These are phyloP conservation scores for Gossypium davidsonii DNA, from an alignment of 441 rosid genomes.

Conservation along the genomic window DNA sequence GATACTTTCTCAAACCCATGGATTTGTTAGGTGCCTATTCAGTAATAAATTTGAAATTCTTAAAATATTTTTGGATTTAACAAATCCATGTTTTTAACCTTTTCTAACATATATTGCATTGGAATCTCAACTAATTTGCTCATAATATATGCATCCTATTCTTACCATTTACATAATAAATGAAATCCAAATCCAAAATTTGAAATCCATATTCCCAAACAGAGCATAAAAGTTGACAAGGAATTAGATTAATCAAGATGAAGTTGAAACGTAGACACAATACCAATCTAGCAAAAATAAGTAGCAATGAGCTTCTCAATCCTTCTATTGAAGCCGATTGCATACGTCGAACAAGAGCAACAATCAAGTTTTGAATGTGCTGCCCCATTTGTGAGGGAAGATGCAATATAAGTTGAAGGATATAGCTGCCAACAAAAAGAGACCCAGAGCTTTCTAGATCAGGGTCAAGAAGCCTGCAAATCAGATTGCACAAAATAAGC, in stretches of 20 bases:
- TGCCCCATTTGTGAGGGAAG: slow-evolving; percentile 84
- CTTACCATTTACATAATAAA: not conserved
- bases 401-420: slow-evolving; percentile 89
- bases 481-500: slow-evolving; percentile 19
- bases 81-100: not conserved
- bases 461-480: slow-evolving; percentile 85
- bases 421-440: slow-evolving; percentile 82
- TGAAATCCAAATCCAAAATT: not conserved
- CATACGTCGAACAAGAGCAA: slow-evolving; percentile 85
- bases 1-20: not conserved
- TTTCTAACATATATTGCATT: not conserved
- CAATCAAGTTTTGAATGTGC: slow-evolving; percentile 65
- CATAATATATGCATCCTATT: not conserved
- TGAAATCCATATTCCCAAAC: not conserved
- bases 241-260: not conserved
- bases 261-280: not conserved
- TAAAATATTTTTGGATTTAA: not conserved
- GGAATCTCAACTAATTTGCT: not conserved
- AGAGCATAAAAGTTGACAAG: not conserved
- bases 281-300: slow-evolving; percentile 95
- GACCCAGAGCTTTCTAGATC: slow-evolving; percentile 90
- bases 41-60: not conserved
- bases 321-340: slow-evolving; percentile 72
- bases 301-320: slow-evolving; percentile 71
- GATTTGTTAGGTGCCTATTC: not conserved